Conservation (phyloP, 495 filamentous ascomycete genomes). For the Lasiosphaeria hispida region DNA sequence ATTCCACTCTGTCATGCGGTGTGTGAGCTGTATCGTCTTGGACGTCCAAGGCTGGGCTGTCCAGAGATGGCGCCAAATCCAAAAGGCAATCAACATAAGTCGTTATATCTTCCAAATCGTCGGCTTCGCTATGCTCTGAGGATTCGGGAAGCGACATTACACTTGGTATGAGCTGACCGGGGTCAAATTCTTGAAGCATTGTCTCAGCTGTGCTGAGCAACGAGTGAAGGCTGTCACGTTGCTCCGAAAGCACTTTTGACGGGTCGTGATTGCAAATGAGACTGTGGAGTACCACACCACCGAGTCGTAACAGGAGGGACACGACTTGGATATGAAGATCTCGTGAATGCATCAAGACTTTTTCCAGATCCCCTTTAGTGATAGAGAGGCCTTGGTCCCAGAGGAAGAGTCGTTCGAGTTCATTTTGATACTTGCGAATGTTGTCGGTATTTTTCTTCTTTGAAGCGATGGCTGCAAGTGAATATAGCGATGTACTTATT, state of each 20-base stretch:
- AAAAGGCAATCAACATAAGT: constrained; percentile 10
- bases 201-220: not conserved
- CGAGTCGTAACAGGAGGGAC: constrained; percentile 1
- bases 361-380: constrained; percentile 1
- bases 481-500: no score
- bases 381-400: constrained; percentile 4
- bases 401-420: constrained; percentile 2
- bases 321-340: constrained; percentile 1
- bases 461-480: no score
- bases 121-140: not conserved
- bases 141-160: not conserved
- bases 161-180: not conserved
- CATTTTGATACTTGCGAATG: not conserved
- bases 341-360: not conserved
- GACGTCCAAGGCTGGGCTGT: constrained; percentile 5
- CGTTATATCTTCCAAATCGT: constrained; percentile 4
- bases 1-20: not conserved
- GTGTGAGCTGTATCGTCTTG: not conserved
- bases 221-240: not conserved
- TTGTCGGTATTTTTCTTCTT: no score
- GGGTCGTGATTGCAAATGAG: not conserved
- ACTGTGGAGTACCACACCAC: not conserved
- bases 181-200: not conserved
- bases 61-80: constrained; percentile 1
- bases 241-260: not conserved